Evolutionary conservation across 2,329 filamentous ascomycete genomes (phyloP).

Genomic region (Apiospora arundinis): DNA sequence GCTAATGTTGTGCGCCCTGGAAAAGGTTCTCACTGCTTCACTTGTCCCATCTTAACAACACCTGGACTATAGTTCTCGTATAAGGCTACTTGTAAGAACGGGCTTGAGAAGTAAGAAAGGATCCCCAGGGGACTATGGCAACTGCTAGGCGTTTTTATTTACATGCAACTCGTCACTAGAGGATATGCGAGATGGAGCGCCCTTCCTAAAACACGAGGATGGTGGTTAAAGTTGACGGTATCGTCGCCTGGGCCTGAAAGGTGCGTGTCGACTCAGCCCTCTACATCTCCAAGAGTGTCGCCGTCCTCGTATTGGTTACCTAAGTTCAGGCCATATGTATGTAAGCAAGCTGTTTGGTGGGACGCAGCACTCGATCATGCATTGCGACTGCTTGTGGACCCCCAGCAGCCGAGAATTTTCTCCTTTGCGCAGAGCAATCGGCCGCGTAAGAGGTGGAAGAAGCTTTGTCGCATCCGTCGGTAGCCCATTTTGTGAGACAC

Average conservation of each 20-base stretch:
- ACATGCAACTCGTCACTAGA: background rate
- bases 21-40: conserved; percentile 14
- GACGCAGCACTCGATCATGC: conserved; percentile 10
- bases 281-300: background rate
- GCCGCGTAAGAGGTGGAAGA: conserved; percentile 17
- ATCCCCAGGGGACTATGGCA: background rate
- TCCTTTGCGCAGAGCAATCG: conserved; percentile 7
- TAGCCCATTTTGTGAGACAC: conserved; percentile 19
- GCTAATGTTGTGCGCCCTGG: background rate
- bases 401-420: conserved; percentile 8
- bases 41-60: background rate
- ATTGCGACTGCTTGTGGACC: conserved; percentile 17
- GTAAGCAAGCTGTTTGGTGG: conserved; percentile 8
- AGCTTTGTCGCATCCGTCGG: conserved; percentile 14
- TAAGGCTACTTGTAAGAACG: background rate
- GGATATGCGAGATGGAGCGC: background rate
- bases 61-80: background rate
- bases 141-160: background rate
- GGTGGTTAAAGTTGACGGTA: background rate
- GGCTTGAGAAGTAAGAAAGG: background rate
- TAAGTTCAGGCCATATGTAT: conserved; percentile 3
- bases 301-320: conserved; percentile 3
- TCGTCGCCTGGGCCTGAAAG: background rate
- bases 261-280: background rate
- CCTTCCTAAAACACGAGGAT: background rate